Conservation (phyloP, 768 basidiomycete genomes). For the Gyrodon lividus region DNA sequence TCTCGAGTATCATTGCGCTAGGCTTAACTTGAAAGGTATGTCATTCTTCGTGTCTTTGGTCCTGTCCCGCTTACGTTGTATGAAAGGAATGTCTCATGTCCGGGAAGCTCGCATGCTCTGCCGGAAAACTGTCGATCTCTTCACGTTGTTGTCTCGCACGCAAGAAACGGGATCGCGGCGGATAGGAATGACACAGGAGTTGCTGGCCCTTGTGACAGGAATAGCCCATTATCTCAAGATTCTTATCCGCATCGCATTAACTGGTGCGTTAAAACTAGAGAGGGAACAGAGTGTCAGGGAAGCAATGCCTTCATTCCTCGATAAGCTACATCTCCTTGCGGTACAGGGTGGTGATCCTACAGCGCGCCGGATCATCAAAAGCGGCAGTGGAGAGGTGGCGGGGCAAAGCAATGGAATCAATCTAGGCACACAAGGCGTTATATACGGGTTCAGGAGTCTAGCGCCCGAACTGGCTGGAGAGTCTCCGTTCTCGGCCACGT, state of each 20-base stretch:
- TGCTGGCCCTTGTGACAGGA: slow-evolving; percentile 97
- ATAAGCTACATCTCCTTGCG: slow-evolving; percentile 89
- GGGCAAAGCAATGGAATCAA: slow-evolving; percentile 45
- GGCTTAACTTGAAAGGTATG: slow-evolving; percentile 81
- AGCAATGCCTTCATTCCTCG: slow-evolving; percentile 87
- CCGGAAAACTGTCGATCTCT: slow-evolving; percentile 97
- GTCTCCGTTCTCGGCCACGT: slow-evolving; percentile 59
- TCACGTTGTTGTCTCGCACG: slow-evolving; percentile 92
- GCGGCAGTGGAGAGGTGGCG: slow-evolving; percentile 64
- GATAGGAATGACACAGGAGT: slow-evolving; percentile 96
- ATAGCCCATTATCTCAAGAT: slow-evolving; percentile 99
- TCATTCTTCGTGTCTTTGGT: slow-evolving; percentile 9
- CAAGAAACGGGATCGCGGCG: slow-evolving; percentile 88
- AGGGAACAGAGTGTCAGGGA: slow-evolving; percentile 80
- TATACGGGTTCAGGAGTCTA: slow-evolving; percentile 90
- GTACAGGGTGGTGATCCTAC: slow-evolving; percentile 81
- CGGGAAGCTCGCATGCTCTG: slow-evolving; percentile 98
- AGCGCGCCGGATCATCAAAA: slow-evolving; percentile 72
- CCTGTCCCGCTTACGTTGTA: slow-evolving; percentile 13
- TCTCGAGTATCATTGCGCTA: slow-evolving; percentile 83
- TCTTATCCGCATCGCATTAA: slow-evolving; percentile 95
- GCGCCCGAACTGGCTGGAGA: slow-evolving; percentile 91
- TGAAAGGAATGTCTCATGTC: slow-evolving; percentile 92
- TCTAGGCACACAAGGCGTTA: slow-evolving; percentile 80
- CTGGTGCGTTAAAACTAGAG: slow-evolving; percentile 93